These are phyloP conservation scores for Quercus robur DNA, from an alignment of 306 rosid species.

Conservation along the genomic window DNA sequence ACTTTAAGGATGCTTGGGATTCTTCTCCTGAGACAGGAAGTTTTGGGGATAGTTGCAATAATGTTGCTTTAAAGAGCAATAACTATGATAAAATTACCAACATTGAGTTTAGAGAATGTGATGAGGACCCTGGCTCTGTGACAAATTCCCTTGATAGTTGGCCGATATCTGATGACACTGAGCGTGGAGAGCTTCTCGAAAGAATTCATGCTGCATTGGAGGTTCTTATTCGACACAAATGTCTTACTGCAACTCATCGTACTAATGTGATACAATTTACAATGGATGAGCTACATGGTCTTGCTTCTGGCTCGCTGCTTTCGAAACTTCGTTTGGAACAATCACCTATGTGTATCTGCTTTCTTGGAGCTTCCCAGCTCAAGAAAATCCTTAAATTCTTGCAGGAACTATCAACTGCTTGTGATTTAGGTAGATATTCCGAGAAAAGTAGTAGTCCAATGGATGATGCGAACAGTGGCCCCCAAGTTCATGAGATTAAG, in stretches of 20 bases:
- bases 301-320: constrained; percentile 72
- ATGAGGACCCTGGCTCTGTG: constrained; percentile 33
- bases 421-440: constrained; percentile 72
- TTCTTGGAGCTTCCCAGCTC: constrained; percentile 76
- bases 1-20: constrained; percentile 53
- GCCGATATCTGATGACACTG: constrained; percentile 80
- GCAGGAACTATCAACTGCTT: constrained; percentile 76
- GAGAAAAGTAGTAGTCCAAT: constrained; percentile 51
- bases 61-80: constrained; percentile 30
- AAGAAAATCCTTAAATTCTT: constrained; percentile 80
- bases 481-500: constrained; percentile 48
- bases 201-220: constrained; percentile 68
- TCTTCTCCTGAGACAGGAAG: constrained; percentile 47
- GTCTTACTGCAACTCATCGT: constrained; percentile 81
- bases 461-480: constrained; percentile 43
- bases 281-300: constrained; percentile 73
- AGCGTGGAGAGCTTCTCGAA: constrained; percentile 78
- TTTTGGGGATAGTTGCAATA: constrained; percentile 29
- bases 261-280: constrained; percentile 77
- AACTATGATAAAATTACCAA: constrained; percentile 34
- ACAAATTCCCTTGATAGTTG: constrained; percentile 52
- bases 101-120: constrained; percentile 37
- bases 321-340: constrained; percentile 68
- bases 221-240: constrained; percentile 72
- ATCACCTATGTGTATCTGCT: constrained; percentile 85